These are phyloP conservation scores for Alloascoidea hylecoeti DNA, from an alignment of 805 yeast genomes.

Conservation along the genomic window DNA sequence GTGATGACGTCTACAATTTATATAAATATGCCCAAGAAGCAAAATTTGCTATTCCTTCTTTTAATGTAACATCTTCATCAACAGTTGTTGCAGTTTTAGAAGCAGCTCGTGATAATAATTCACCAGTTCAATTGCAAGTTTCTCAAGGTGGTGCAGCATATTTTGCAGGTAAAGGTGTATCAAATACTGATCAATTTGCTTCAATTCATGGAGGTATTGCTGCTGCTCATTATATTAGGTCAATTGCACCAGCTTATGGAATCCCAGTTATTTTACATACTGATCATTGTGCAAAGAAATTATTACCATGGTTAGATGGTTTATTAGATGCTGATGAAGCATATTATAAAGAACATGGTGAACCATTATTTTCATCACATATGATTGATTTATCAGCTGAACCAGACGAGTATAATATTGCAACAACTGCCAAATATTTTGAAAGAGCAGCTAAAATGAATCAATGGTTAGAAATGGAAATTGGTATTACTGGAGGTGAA, in stretches of 20 bases:
- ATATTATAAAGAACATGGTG: constrained; percentile 74
- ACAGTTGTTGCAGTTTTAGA: constrained; percentile 94
- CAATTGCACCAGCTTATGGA: constrained; percentile 93
- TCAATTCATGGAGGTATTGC: constrained; percentile 92
- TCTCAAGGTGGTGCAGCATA: constrained; percentile 99
- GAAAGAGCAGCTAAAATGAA: constrained; percentile 83
- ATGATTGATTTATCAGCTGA: constrained; percentile 98
- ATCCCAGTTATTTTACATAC: constrained; percentile 95
- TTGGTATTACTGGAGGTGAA: constrained; percentile 99
- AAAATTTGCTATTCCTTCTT: constrained; percentile 96
- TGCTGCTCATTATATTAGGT: constrained; percentile 94
- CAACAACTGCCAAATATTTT: constrained; percentile 89
- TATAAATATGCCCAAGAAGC: constrained; percentile 89
- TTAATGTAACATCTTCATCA: constrained; percentile 95
- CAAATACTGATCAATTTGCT: constrained; percentile 86
- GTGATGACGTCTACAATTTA: constrained; percentile 59
- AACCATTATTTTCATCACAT: constrained; percentile 96
- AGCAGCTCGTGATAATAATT: constrained; percentile 88
- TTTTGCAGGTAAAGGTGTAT: constrained; percentile 99
- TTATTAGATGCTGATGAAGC: constrained; percentile 95
- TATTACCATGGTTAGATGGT: constrained; percentile 98
- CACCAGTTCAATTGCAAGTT: constrained; percentile 94
- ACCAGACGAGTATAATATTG: constrained; percentile 90
- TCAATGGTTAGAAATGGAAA: constrained; percentile 99
- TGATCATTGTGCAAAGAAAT: constrained; percentile 97